phyloP scores from a whole-genome alignment of 805 yeast genomes.

The Yarrowia hollandica region DNA sequence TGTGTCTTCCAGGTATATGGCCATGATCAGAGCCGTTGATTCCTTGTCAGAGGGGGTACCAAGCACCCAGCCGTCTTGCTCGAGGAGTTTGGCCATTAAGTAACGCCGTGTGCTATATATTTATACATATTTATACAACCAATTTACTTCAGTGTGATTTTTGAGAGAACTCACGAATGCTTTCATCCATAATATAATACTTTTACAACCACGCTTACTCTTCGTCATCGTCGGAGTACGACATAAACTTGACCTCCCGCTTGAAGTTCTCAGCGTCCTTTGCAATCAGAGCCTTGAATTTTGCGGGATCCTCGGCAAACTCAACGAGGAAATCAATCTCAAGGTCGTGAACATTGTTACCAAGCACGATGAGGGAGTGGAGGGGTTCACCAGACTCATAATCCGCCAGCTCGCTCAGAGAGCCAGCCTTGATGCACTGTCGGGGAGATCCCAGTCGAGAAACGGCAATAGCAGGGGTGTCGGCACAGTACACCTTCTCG shows the following conservation, averaged over 20 bases:
- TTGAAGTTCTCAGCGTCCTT: slow-evolving; percentile 41
- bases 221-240: slow-evolving; percentile 32
- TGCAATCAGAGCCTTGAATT: slow-evolving; percentile 50
- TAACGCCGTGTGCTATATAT: not conserved
- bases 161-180: too few relatives aligned
- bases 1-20: slow-evolving; percentile 19
- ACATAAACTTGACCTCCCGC: slow-evolving; percentile 27
- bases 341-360: slow-evolving; percentile 88
- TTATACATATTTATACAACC: not conserved
- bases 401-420: slow-evolving; percentile 70
- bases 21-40: slow-evolving; percentile 1
- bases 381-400: slow-evolving; percentile 94
- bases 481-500: slow-evolving; percentile 76
- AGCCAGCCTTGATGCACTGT: slow-evolving; percentile 82
- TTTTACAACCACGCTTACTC: not conserved
- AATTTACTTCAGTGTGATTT: too few relatives aligned
- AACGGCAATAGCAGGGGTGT: slow-evolving; percentile 92
- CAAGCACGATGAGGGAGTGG: slow-evolving; percentile 86
- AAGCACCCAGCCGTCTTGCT: slow-evolving; percentile 2
- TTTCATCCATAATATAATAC: slow-evolving; percentile 5
- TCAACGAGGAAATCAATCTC: slow-evolving; percentile 82
- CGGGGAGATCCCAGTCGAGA: slow-evolving; percentile 86
- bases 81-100: slow-evolving; percentile 6
- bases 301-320: slow-evolving; percentile 56
- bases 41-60: not conserved